These are phyloP conservation scores for Eimeria tenella DNA, from an alignment of 169 alveolate species.

Conservation along the genomic window DNA sequence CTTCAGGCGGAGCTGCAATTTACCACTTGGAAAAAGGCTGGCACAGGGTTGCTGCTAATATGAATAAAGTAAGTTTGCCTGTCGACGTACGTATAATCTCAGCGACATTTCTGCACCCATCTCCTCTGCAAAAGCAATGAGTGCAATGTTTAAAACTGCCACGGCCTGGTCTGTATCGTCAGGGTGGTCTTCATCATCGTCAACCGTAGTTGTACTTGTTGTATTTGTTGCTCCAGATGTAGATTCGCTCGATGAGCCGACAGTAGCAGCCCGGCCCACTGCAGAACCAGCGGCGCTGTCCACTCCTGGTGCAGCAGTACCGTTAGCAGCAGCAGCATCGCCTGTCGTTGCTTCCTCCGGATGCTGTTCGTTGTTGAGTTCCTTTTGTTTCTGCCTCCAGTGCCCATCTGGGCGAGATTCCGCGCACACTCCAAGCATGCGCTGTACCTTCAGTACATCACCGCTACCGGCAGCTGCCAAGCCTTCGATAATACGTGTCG, in stretches of 20 bases:
- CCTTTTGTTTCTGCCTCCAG: constrained; percentile 69
- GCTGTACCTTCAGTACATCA: constrained; percentile 97
- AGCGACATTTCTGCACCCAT: constrained; percentile 78
- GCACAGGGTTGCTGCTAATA: background rate
- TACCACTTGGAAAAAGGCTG: too few species aligned
- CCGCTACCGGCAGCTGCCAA: constrained; percentile 99
- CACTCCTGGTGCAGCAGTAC: constrained; percentile 48
- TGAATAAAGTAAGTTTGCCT: background rate
- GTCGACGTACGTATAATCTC: constrained; percentile 53
- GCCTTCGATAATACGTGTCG: constrained; percentile 84
- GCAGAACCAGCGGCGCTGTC: constrained; percentile 58
- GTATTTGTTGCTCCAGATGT: constrained; percentile 63
- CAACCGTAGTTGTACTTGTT: constrained; percentile 71
- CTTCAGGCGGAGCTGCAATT: too few species aligned
- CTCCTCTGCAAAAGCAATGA: constrained; percentile 80
- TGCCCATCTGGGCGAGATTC: constrained; percentile 67
- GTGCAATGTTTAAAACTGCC: constrained; percentile 77
- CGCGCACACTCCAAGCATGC: constrained; percentile 89
- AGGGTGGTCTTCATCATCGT: constrained; percentile 65
- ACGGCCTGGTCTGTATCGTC: constrained; percentile 68
- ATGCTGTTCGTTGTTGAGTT: constrained; percentile 80
- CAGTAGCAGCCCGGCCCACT: constrained; percentile 78
- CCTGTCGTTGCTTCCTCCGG: constrained; percentile 29
- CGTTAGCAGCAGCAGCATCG: background rate
- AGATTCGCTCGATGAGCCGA: constrained; percentile 38